Percentiles rank a stretch among this genome's conserved stretches.
These are phyloP conservation scores for Staphylotrichum tortipilum DNA, from an alignment of 495 filamentous ascomycete genomes.

Conservation along the genomic window DNA sequence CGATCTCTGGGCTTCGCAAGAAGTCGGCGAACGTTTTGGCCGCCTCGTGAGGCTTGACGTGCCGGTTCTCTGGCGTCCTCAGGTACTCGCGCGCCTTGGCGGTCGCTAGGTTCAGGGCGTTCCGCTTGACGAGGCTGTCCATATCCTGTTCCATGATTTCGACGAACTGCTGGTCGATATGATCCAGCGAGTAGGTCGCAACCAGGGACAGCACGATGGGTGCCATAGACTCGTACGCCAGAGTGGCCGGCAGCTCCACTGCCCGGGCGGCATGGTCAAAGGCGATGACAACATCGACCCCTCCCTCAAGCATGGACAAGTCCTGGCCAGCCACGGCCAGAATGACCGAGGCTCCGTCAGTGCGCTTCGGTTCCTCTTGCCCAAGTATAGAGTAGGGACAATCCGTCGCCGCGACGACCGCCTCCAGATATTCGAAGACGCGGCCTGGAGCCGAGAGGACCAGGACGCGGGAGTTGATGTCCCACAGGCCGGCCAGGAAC, in stretches of 20 bases:
- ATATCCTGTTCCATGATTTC: conserved; percentile 16
- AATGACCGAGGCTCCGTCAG: conserved; percentile 11
- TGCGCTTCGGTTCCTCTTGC: not conserved
- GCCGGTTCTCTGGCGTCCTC: conserved; percentile 18
- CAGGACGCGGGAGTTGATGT: conserved; percentile 28
- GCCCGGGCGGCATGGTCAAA: conserved; percentile 33
- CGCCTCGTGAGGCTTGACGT: conserved; percentile 22
- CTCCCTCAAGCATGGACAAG: conserved; percentile 7
- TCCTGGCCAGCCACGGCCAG: conserved; percentile 17
- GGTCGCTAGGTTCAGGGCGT: conserved; percentile 30
- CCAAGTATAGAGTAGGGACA: conserved; percentile 17
- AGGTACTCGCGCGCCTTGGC: conserved; percentile 25
- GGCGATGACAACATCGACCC: conserved; percentile 31
- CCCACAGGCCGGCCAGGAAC: conserved; percentile 25
- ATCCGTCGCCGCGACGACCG: conserved; percentile 22
- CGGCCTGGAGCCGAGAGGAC: conserved; percentile 33
- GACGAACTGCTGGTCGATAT: conserved; percentile 32
- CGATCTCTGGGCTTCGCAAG: conserved; percentile 23
- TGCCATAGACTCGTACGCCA: conserved; percentile 8
- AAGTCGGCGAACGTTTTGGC: conserved; percentile 31
- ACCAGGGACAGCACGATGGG: conserved; percentile 29
- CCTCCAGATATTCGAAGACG: conserved; percentile 31
- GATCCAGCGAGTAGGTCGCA: conserved; percentile 36
- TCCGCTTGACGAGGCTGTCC: conserved; percentile 30
- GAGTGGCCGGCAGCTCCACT: conserved; percentile 6